phyloP scores from a whole-genome alignment of 2,329 filamentous ascomycete genomes.

The Keithomyces neogunnii region DNA sequence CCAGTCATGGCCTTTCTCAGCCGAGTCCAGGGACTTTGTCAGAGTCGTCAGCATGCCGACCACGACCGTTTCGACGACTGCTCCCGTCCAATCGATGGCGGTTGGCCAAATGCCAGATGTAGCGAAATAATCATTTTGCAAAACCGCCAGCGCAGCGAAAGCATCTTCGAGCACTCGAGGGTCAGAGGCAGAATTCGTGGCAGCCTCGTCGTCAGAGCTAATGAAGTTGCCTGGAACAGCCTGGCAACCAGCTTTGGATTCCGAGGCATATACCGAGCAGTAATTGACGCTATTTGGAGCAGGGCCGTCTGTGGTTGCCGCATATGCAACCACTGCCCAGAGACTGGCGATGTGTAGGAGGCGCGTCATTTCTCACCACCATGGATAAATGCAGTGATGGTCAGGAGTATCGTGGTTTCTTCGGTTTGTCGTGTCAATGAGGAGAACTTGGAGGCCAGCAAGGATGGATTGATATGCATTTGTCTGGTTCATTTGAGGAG shows the following conservation, averaged over 20 bases:
- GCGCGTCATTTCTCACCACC: background rate
- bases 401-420: background rate
- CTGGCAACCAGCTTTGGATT: background rate
- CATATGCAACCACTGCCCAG: background rate
- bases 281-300: background rate
- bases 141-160: slow-evolving; percentile 58
- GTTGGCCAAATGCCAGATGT: slow-evolving; percentile 77
- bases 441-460: no score
- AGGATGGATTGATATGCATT: no score
- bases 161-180: slow-evolving; percentile 36
- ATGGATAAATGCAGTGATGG: background rate
- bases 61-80: slow-evolving; percentile 73
- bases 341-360: background rate
- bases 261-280: slow-evolving; percentile 3
- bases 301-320: background rate
- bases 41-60: slow-evolving; percentile 66
- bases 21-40: slow-evolving; percentile 44
- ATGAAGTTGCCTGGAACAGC: background rate
- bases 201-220: background rate
- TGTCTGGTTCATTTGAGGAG: no score
- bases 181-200: background rate
- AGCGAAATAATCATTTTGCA: slow-evolving; percentile 74
- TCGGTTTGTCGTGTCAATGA: background rate
- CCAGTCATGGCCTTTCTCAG: slow-evolving; percentile 29
- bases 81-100: slow-evolving; percentile 89